These are phyloP conservation scores for Oldenlandia corymbosa DNA, from an alignment of 257 asterid genomes.

Conservation along the genomic window DNA sequence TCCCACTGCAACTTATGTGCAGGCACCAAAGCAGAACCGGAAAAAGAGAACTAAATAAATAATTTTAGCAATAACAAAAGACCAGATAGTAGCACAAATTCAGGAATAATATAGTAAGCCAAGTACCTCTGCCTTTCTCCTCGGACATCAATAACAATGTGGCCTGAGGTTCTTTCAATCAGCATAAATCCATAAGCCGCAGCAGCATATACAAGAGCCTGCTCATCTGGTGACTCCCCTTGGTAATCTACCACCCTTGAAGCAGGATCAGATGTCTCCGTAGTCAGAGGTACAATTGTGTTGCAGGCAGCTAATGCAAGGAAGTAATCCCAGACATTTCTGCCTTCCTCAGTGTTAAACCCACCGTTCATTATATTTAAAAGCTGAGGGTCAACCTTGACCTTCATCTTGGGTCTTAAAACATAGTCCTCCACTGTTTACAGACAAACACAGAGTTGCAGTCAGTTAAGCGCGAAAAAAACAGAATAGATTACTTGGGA, in stretches of 20 bases:
- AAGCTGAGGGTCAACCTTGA: conserved; percentile 68
- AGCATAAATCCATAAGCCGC: conserved; percentile 96
- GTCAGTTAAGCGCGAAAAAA: conserved; percentile 13
- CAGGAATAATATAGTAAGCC: conserved; percentile 16
- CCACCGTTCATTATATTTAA: conserved; percentile 42
- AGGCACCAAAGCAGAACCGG: background rate
- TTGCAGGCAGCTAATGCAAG: conserved; percentile 96
- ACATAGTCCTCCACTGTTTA: conserved; percentile 52
- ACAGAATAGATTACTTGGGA: conserved; percentile 1
- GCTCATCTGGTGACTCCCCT: conserved; percentile 99
- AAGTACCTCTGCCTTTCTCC: conserved; percentile 84
- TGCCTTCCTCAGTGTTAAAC: conserved; percentile 48
- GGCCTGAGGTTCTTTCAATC: conserved; percentile 88
- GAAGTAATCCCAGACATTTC: conserved; percentile 58
- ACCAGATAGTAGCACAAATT: background rate
- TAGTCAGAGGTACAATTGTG: conserved; percentile 82
- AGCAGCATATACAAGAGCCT: conserved; percentile 95
- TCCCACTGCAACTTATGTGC: background rate
- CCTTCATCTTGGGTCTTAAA: conserved; percentile 76
- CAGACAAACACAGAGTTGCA: conserved; percentile 19
- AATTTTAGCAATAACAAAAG: conserved; percentile 2
- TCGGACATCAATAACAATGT: conserved; percentile 72
- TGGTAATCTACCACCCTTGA: conserved; percentile 78
- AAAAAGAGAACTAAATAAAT: background rate
- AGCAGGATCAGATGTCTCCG: conserved; percentile 73